Conservation (phyloP, 441 rosid genomes). For the Pelargonium australe region DNA sequence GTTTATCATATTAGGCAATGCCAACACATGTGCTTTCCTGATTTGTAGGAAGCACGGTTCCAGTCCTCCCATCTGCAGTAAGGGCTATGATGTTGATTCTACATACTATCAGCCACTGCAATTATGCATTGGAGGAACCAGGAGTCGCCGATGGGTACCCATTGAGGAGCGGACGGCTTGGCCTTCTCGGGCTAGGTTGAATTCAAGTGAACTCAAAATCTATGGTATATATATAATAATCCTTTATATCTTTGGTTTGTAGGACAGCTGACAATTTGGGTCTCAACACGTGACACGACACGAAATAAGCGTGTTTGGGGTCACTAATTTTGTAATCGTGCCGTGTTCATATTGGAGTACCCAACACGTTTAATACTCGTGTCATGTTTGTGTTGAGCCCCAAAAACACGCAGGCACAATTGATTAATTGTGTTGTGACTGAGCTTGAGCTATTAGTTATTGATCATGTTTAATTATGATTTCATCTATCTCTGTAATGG, state of each 20-base stretch:
- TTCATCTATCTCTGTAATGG: background rate
- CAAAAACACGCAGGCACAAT: too few relatives aligned
- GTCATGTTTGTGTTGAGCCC: background rate
- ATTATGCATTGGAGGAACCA: conserved; percentile 78
- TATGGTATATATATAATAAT: conserved; percentile 39
- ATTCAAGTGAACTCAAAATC: conserved; percentile 68
- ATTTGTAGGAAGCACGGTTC: conserved; percentile 60
- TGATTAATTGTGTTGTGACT: background rate
- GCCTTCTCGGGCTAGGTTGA: conserved; percentile 79
- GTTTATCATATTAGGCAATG: background rate
- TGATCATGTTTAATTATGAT: background rate
- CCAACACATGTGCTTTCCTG: background rate
- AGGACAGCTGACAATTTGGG: too few relatives aligned
- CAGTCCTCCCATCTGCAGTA: conserved; percentile 66
- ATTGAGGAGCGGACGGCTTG: conserved; percentile 62
- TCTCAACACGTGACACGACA: too few relatives aligned
- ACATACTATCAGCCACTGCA: conserved; percentile 90
- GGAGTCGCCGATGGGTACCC: conserved; percentile 79
- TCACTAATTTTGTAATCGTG: too few relatives aligned
- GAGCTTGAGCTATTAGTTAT: background rate
- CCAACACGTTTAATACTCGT: too few relatives aligned
- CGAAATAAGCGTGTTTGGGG: too few relatives aligned
- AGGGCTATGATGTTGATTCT: conserved; percentile 77
- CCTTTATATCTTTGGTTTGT: background rate
- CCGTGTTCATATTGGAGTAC: too few relatives aligned